Conservation (phyloP, 192 early-diverging fungal genomes). For the Coemansia sp. region DNA sequence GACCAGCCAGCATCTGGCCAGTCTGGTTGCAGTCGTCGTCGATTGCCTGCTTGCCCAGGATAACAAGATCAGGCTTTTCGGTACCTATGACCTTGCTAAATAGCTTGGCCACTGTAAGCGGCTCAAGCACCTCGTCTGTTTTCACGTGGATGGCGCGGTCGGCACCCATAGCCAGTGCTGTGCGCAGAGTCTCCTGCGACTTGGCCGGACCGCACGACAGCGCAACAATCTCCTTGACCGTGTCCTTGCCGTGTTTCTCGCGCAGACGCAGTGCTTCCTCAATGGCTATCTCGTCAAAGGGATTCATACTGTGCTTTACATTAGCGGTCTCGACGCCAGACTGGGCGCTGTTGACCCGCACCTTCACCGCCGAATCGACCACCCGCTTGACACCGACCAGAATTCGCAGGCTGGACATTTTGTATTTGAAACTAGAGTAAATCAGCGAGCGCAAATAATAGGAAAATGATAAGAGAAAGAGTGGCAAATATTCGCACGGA, state of each 20-base stretch:
- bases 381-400: slow-evolving; percentile 96
- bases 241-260: slow-evolving; percentile 70
- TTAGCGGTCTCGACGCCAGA: slow-evolving; percentile 86
- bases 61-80: slow-evolving; percentile 91
- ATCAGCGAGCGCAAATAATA: background rate
- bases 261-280: slow-evolving; percentile 94
- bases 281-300: slow-evolving; percentile 99
- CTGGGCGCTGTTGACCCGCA: slow-evolving; percentile 87
- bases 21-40: slow-evolving; percentile 98
- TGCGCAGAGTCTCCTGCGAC: slow-evolving; percentile 87
- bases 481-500: background rate
- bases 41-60: slow-evolving; percentile 98
- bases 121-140: slow-evolving; percentile 77
- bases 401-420: slow-evolving; percentile 63
- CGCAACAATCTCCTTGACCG: slow-evolving; percentile 78
- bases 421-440: slow-evolving; percentile 1
- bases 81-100: slow-evolving; percentile 84
- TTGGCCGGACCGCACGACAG: slow-evolving; percentile 88
- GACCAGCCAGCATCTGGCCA: slow-evolving; percentile 97
- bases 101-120: slow-evolving; percentile 88
- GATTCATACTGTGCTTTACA: slow-evolving; percentile 99
- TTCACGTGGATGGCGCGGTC: slow-evolving; percentile 94
- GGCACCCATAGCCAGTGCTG: slow-evolving; percentile 97
- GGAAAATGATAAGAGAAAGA: background rate
- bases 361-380: slow-evolving; percentile 98